A percentile compares a stretch with the other conserved stretches of the same genome.
These are phyloP conservation scores for Boletus smithii DNA, from an alignment of 1,284 basidiomycete genomes.

Conservation along the genomic window DNA sequence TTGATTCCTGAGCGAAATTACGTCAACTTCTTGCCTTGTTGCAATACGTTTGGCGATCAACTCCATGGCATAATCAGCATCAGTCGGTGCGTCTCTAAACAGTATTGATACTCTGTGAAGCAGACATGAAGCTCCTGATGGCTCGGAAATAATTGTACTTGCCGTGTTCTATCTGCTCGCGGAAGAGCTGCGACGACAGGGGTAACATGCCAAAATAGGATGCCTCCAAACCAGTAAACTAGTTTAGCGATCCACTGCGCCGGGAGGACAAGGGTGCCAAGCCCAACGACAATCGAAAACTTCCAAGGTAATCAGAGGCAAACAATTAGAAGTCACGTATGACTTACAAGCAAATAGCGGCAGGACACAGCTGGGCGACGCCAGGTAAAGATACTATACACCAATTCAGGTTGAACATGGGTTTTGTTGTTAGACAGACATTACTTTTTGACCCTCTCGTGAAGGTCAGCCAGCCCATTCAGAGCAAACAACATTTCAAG, in stretches of 20 bases:
- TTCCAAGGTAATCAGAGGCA: conserved; percentile 5
- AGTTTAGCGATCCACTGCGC: conserved; percentile 49
- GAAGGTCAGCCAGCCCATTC: conserved; percentile 53
- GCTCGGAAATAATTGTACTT: conserved; percentile 13
- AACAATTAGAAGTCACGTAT: neutral
- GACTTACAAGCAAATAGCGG: conserved; percentile 46
- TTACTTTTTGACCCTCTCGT: conserved; percentile 67
- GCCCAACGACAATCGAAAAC: conserved; percentile 37
- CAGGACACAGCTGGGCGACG: conserved; percentile 48
- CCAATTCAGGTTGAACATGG: conserved; percentile 5
- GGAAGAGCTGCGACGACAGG: conserved; percentile 55
- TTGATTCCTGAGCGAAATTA: conserved; percentile 20
- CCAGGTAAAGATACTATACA: conserved; percentile 59
- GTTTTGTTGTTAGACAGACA: conserved; percentile 17
- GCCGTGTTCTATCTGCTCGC: conserved; percentile 46
- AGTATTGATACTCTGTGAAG: conserved; percentile 43
- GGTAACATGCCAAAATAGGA: conserved; percentile 61
- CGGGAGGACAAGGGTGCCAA: conserved; percentile 45
- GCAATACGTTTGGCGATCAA: conserved; percentile 59
- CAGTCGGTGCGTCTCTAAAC: conserved; percentile 55
- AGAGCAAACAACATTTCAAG: conserved; percentile 40
- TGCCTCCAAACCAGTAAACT: conserved; percentile 44
- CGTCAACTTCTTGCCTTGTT: conserved; percentile 46
- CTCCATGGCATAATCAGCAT: conserved; percentile 67
- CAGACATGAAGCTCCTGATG: conserved; percentile 3